Base-by-base conservation (phyloP, 345 rosid genomes). In the Salix caprea region DNA sequence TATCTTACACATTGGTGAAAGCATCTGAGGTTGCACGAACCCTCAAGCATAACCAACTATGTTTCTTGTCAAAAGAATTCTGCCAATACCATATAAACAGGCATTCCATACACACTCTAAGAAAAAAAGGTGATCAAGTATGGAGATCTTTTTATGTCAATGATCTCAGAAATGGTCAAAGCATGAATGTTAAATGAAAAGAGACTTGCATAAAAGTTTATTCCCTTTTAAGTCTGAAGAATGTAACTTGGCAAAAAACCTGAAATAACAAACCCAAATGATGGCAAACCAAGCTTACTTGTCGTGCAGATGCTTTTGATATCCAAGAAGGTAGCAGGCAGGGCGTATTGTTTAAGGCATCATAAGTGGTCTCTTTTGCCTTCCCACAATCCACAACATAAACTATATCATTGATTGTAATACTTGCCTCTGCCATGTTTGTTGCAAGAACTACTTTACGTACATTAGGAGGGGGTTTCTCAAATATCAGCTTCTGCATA, bases 381-480 rank as follows among this genome's bases (percentile, higher is more conserved):
- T 96, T 96, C 72, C 99, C 99, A 83, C 98, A 93, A 77, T 96
- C 99, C 76, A 96, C 90, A 44, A 96, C 99, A 82, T 91, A 96
- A 79, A 96, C 99, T 70, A 93, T 65, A 80, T 96, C 98, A 67
- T 93, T 93, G 82, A 96, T 93, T 68, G 99, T 96, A 74, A 96
- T 96, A 81, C 99, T 93, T 58, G 99, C 97, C 84, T 96, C 99
- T 11, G 98, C 97, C 99, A 96, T 96, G 86, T 94, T 96, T 74
- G 99, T 94, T 67, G 99, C 98, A 76, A 96, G 94, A 74, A 93
- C 85, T 79, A 96, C 87, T 85, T 96, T 96, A 44, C 97, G 94
- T 69, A 94, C 82, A 82, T 91, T 87, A 23, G 92, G 87, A 77
- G 94, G 93, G 36, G 99, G 83, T 74, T 86, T 86, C 78, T 93